phyloP scores from a whole-genome alignment of 305 asterid genomes.

The Fraxinus floribunda region DNA sequence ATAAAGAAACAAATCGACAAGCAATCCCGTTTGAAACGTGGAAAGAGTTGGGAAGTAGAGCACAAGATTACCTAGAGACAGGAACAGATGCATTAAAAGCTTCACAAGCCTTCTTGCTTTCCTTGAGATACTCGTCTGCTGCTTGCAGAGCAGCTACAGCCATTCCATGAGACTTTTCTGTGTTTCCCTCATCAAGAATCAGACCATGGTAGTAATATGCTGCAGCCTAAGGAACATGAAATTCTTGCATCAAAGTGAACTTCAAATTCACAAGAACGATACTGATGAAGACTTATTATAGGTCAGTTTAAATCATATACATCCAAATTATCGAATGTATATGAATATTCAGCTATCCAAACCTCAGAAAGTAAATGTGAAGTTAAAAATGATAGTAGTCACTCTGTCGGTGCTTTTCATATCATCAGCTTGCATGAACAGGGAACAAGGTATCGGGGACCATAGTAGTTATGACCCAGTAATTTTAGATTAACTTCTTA shows the following conservation, averaged over 20 bases:
- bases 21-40: background rate
- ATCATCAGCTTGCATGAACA: background rate
- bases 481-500: background rate
- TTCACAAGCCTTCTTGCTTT: constrained; percentile 87
- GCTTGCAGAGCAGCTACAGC: constrained; percentile 98
- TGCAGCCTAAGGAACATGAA: constrained; percentile 58
- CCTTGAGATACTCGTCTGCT: constrained; percentile 95
- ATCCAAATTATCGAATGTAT: background rate
- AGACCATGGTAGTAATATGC: constrained; percentile 98
- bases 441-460: background rate
- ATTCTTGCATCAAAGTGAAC: constrained; percentile 16
- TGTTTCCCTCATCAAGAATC: constrained; percentile 95
- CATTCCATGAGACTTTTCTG: constrained; percentile 97
- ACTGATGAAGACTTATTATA: background rate
- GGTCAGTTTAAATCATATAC: background rate
- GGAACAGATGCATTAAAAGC: constrained; percentile 75
- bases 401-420: background rate
- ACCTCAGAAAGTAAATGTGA: background rate
- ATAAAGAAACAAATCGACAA: background rate
- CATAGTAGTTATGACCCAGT: background rate
- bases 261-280: background rate
- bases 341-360: background rate
- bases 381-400: background rate
- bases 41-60: background rate
- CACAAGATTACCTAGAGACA: constrained; percentile 62